These are phyloP conservation scores for Cryptococcus sp. DNA, from an alignment of 1,284 basidiomycete genomes.

Conservation along the genomic window DNA sequence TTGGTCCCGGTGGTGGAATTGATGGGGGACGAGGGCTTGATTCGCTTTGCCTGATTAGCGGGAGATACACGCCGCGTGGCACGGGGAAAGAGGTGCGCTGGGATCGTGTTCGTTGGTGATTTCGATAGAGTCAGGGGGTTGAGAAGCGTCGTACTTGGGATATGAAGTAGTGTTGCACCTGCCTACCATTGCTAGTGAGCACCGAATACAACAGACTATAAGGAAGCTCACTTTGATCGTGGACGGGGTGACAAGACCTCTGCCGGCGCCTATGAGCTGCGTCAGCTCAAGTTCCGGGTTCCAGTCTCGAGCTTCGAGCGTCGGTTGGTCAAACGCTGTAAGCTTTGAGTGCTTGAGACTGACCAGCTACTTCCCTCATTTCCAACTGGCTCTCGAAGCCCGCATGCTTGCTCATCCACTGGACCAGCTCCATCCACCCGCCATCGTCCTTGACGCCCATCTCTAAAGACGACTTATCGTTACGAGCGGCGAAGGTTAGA, in stretches of 20 bases:
- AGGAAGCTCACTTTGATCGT: slow-evolving; percentile 56
- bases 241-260: slow-evolving; percentile 66
- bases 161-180: slow-evolving; percentile 62
- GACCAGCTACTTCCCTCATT: slow-evolving; percentile 21
- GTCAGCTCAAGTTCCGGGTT: too few species aligned
- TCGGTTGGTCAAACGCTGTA: background rate
- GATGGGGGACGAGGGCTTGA: slow-evolving; percentile 3
- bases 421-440: slow-evolving; percentile 4
- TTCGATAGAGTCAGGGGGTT: slow-evolving; percentile 65
- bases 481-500: too few species aligned
- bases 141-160: slow-evolving; percentile 69
- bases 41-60: slow-evolving; percentile 7
- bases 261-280: slow-evolving; percentile 61
- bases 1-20: slow-evolving; percentile 1
- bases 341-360: background rate
- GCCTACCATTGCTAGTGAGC: slow-evolving; percentile 53
- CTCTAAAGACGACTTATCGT: background rate
- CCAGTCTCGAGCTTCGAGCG: background rate
- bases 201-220: background rate
- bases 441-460: slow-evolving; percentile 2
- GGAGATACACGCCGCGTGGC: background rate
- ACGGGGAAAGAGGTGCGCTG: slow-evolving; percentile 38
- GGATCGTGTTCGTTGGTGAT: slow-evolving; percentile 26
- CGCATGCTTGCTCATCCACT: slow-evolving; percentile 9
- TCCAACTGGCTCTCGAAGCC: slow-evolving; percentile 17